These are phyloP conservation scores for Cucumis sativus DNA, from an alignment of 306 rosid genomes.

Conservation along the genomic window DNA sequence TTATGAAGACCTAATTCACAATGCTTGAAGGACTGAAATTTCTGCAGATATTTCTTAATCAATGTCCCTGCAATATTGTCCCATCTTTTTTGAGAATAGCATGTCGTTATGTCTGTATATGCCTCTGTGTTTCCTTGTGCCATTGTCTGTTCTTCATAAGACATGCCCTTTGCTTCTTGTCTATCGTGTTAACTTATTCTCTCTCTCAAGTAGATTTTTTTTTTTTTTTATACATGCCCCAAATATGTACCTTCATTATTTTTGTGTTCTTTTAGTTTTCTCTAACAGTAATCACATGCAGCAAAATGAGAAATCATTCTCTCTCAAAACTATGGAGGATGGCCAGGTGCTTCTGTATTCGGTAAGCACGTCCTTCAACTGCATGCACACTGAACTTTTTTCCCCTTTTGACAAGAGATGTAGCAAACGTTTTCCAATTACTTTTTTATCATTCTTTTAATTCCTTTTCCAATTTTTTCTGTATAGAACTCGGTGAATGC, in stretches of 20 bases:
- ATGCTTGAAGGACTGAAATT: background rate
- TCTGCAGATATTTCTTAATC: background rate
- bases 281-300: slow-evolving; percentile 28
- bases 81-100: background rate
- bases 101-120: background rate
- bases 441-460: slow-evolving; percentile 2
- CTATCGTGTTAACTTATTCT: background rate
- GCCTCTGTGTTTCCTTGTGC: background rate
- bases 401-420: background rate
- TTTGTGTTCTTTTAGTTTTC: background rate
- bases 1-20: background rate
- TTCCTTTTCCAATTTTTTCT: slow-evolving; percentile 12
- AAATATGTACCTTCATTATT: background rate
- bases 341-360: slow-evolving; percentile 86
- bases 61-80: background rate
- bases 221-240: background rate
- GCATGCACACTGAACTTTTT: background rate
- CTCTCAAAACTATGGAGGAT: slow-evolving; percentile 95
- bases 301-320: slow-evolving; percentile 84
- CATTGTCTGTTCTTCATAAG: background rate
- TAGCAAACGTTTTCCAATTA: background rate
- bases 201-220: background rate
- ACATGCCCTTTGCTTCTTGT: background rate
- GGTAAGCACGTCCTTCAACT: slow-evolving; percentile 34
- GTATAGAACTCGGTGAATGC: slow-evolving; percentile 86